phyloP scores from a whole-genome alignment of 331 rosid species.

The Pyrus hybrid region DNA sequence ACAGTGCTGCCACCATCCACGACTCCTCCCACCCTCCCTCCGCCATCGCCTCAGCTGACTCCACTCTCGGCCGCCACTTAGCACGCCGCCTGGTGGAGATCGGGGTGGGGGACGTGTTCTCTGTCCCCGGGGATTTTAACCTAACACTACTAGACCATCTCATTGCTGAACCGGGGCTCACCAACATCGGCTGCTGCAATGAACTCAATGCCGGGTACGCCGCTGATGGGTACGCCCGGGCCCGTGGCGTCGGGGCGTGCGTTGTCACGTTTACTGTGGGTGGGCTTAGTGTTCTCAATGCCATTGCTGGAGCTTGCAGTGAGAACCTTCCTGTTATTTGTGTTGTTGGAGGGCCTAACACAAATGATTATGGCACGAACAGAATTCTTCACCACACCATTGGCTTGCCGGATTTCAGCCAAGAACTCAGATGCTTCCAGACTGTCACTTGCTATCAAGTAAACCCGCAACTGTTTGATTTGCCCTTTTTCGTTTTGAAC shows the following conservation, averaged over 20 bases:
- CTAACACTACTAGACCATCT: slow-evolving; percentile 36
- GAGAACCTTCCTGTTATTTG: slow-evolving; percentile 43
- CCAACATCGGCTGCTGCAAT: slow-evolving; percentile 38
- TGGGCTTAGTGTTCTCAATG: slow-evolving; percentile 42
- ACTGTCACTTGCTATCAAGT: slow-evolving; percentile 45
- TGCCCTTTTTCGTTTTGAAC: not conserved
- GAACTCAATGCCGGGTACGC: slow-evolving; percentile 51
- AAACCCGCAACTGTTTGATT: not conserved
- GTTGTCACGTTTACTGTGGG: slow-evolving; percentile 44
- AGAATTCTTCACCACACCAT: slow-evolving; percentile 46
- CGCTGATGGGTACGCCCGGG: slow-evolving; percentile 35
- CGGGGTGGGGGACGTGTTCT: slow-evolving; percentile 29
- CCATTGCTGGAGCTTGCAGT: slow-evolving; percentile 51
- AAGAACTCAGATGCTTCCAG: slow-evolving; percentile 42
- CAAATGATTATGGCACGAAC: slow-evolving; percentile 38
- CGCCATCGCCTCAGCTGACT: not conserved
- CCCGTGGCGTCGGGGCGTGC: slow-evolving; percentile 38
- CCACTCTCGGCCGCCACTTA: slow-evolving; percentile 35
- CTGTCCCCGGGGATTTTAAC: slow-evolving; percentile 42
- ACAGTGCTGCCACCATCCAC: slow-evolving; percentile 9
- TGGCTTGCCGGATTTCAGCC: slow-evolving; percentile 39
- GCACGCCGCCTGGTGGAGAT: slow-evolving; percentile 38
- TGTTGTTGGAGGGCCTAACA: slow-evolving; percentile 44
- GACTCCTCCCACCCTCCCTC: slow-evolving; percentile 12
- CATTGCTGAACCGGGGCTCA: slow-evolving; percentile 37